Evolutionary conservation across 306 rosid genomes (phyloP).

Genomic region (Lithocarpus polystachyus): DNA sequence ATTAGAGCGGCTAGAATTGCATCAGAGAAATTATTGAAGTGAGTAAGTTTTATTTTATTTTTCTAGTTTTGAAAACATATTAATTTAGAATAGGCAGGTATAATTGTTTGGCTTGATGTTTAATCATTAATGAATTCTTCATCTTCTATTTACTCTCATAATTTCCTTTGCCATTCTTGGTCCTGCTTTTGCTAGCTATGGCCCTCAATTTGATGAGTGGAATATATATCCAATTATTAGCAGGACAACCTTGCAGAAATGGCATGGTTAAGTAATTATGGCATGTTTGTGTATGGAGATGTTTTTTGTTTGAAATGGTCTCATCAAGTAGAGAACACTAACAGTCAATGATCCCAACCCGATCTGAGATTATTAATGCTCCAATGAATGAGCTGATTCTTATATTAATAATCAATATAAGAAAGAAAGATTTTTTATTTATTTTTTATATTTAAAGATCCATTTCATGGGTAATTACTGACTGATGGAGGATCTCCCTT

Average conservation of each 20-base stretch:
- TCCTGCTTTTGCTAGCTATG: background rate
- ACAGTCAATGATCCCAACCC: background rate
- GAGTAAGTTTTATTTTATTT: conserved; percentile 3
- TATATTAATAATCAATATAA: too few relatives aligned
- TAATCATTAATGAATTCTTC: background rate
- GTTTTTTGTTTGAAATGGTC: conserved; percentile 16
- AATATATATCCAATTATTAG: conserved; percentile 4
- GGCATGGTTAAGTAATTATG: background rate
- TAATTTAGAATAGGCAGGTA: background rate
- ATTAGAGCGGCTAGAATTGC: conserved; percentile 71
- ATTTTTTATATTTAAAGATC: too few relatives aligned
- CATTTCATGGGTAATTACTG: too few relatives aligned
- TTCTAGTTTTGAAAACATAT: background rate
- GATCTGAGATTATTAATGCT: background rate
- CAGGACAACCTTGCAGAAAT: background rate
- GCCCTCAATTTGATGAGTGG: background rate
- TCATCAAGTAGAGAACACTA: background rate
- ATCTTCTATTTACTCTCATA: background rate
- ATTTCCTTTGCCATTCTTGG: conserved; percentile 4
- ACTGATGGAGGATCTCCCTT: too few relatives aligned
- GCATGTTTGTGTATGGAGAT: conserved; percentile 4
- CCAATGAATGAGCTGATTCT: background rate
- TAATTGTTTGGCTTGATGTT: background rate
- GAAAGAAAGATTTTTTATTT: too few relatives aligned
- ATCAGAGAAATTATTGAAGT: conserved; percentile 79